Percentiles rank a stretch among this genome's conserved stretches.
These are phyloP conservation scores for Xylariaceae sp. DNA, from an alignment of 2,329 filamentous ascomycete genomes.

Conservation along the genomic window DNA sequence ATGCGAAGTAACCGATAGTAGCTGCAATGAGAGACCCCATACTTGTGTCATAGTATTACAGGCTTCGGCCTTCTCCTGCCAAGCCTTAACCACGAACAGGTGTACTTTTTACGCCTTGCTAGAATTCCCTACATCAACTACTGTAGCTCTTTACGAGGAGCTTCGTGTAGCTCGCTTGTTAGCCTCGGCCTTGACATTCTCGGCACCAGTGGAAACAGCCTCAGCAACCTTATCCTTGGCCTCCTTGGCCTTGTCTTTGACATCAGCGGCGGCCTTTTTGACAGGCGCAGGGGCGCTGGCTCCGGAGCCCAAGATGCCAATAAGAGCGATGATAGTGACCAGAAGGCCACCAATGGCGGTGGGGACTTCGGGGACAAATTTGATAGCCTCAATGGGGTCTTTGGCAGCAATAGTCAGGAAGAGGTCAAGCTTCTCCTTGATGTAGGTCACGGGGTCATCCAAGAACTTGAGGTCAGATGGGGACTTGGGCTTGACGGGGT, in stretches of 20 bases:
- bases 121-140: background rate
- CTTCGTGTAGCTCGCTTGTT: constrained; percentile 66
- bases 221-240: constrained; percentile 76
- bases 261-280: constrained; percentile 72
- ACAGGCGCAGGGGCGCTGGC: constrained; percentile 70
- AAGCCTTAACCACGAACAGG: constrained; percentile 21
- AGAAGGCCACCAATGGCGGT: constrained; percentile 76
- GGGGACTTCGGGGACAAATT: constrained; percentile 90
- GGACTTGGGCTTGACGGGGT: constrained; percentile 69
- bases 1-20: constrained; percentile 37
- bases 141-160: constrained; percentile 51
- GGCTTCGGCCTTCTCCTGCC: constrained; percentile 24
- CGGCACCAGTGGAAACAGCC: constrained; percentile 66
- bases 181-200: constrained; percentile 77
- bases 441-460: constrained; percentile 85
- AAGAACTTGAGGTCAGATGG: constrained; percentile 83
- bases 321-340: constrained; percentile 72
- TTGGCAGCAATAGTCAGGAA: constrained; percentile 85
- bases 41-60: constrained; percentile 30
- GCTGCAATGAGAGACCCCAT: constrained; percentile 29
- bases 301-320: constrained; percentile 70
- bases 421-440: constrained; percentile 91
- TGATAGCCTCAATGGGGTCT: constrained; percentile 83
- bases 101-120: constrained; percentile 22
- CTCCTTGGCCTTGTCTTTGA: constrained; percentile 75